Evolutionary conservation across 257 asterid species (phyloP), one percentile per base, ranked within the genome.

Genomic region (Solanum boliviense): DNA sequence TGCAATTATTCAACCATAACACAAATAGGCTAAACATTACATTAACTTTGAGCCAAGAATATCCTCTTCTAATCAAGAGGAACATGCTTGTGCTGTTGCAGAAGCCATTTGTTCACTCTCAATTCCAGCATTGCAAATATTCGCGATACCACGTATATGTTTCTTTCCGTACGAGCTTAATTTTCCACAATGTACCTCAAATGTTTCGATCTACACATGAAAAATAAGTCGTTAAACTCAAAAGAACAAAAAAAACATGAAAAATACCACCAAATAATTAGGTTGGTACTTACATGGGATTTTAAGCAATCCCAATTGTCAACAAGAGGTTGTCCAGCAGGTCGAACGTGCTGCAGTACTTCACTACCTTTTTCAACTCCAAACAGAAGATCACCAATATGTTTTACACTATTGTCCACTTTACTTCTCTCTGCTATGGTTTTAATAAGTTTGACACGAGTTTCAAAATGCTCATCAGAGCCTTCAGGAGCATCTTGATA

Each of bases 81-180:
- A 20, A 81, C 99, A 97, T 32, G 98, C 96, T 87, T 95, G 98
- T 10, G 93, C 90, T 0, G 98, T 92, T 11, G 99, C 99, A 89
- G 91, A 95, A 1, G 92, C 95, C 99, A 97, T 92, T 90, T 92
- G 93, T 86, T 92, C 98, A 82, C 7, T 89, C 60, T 72, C 87
- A 84, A 94, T 93, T 39, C 99, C 99, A 7, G 95, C 94, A 36
- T 97, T 97, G 92, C 99, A 97, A 52, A 97, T 94, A 88, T 97
- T 96, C 31, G 98, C 99, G 16, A 97, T 83, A 1, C 98, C 91
- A 20, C 99, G 94, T 98, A 95, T 94, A 90, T 97, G 99, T 90
- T 92, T 97, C 98, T 94, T 95, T 70, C 99, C 98, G 27, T 97
- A 97, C 52, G 96, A 98, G n/a, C 98, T 93, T 48, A 95, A 87